phyloP scores from a whole-genome alignment of 768 basidiomycete genomes.

The Pilatotrama ljubarskyi region DNA sequence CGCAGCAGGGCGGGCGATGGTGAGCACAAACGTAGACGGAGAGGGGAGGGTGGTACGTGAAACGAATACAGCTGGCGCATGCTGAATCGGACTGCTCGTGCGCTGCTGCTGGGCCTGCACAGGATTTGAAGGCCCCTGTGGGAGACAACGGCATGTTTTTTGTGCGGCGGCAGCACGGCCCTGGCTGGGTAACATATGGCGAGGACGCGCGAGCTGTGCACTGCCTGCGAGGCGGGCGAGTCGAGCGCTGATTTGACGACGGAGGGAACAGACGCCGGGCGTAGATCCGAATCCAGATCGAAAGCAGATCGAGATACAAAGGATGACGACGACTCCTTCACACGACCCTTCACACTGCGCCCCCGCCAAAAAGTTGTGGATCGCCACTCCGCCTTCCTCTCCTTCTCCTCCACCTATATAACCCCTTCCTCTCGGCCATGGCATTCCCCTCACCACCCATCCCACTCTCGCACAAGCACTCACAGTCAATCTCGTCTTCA shows the following conservation, averaged over 20 bases:
- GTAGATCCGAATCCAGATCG: conserved; percentile 5
- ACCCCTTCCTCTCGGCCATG: neutral
- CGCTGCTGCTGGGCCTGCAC: conserved; percentile 1
- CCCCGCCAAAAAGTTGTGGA: conserved; percentile 12
- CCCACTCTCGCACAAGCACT: neutral
- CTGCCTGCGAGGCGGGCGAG: neutral
- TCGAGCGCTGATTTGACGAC: neutral
- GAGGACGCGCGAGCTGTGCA: neutral
- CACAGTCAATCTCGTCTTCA: neutral
- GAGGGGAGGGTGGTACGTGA: neutral
- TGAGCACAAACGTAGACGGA: neutral
- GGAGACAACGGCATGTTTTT: neutral
- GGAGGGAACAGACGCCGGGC: neutral
- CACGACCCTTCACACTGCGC: conserved; percentile 8
- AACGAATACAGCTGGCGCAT: neutral
- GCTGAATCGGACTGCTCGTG: neutral
- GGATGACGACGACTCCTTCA: conserved; percentile 15
- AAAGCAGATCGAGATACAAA: conserved; percentile 7
- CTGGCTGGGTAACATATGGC: neutral
- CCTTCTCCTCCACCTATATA: neutral
- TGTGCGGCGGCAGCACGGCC: neutral
- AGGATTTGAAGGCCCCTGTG: neutral
- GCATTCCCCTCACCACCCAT: neutral
- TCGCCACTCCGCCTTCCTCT: conserved; percentile 11
- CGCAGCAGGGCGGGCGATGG: conserved; percentile 9